phyloP scores from a whole-genome alignment of 768 basidiomycete species.

The Russula ochroleuca region DNA sequence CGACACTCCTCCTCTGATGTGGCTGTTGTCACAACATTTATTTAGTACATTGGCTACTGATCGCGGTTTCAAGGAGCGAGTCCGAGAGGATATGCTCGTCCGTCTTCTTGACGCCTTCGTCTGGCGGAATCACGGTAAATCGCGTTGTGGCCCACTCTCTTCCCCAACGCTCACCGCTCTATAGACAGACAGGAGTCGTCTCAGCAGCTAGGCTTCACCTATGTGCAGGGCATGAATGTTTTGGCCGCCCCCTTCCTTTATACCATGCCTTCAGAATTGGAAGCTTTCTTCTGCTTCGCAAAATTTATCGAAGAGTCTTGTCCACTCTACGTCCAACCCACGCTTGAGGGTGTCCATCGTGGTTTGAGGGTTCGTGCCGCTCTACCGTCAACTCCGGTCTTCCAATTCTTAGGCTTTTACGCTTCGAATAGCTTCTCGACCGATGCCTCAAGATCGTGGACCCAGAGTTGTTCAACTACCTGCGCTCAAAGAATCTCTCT shows the following conservation, averaged over 20 bases:
- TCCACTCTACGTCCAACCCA: conserved; percentile 94
- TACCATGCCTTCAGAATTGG: conserved; percentile 95
- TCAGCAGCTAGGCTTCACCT: conserved; percentile 84
- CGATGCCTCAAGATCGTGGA: conserved; percentile 90
- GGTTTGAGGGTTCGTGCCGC: conserved; percentile 71
- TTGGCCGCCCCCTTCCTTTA: conserved; percentile 97
- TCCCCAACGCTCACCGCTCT: conserved; percentile 2
- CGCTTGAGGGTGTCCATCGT: conserved; percentile 90
- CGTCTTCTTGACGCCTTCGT: conserved; percentile 97
- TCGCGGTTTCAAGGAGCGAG: conserved; percentile 94
- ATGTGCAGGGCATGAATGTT: conserved; percentile 99
- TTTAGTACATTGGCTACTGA: conserved; percentile 89
- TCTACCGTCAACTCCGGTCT: neutral
- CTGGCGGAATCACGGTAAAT: conserved; percentile 84
- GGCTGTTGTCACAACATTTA: neutral
- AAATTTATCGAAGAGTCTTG: conserved; percentile 94
- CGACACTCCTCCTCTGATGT: neutral
- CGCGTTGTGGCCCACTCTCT: neutral
- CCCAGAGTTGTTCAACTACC: conserved; percentile 71
- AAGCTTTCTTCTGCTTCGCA: conserved; percentile 95
- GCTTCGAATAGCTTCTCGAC: conserved; percentile 71
- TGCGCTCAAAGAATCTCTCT: conserved; percentile 85
- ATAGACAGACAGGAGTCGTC: conserved; percentile 65
- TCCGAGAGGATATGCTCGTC: conserved; percentile 95
- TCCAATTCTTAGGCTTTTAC: neutral